Evolutionary conservation across 768 basidiomycete species (phyloP), one percentile per base, ranked within the genome.

Genomic region (Tephrocybe sp.): DNA sequence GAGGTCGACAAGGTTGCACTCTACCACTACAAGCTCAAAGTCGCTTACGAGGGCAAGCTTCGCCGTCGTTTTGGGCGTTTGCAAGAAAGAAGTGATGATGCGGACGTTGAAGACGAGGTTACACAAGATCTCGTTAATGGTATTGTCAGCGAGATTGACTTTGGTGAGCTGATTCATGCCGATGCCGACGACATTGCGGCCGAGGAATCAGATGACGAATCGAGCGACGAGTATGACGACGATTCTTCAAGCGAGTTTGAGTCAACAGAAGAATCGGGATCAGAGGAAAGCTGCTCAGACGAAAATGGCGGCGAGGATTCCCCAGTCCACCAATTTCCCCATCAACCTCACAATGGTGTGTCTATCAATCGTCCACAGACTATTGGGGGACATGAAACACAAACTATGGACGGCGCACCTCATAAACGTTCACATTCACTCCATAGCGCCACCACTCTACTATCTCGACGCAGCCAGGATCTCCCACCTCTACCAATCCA

Each of bases 1-100:
- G 97, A 99, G 63, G 81, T 98, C 3, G 97, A 99, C 67, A 79
- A 80, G 49, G 82, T 98, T 44, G 88, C 93, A 12, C 72, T 85
- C 39, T 94, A 98, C 64, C 95, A 99, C 67, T 97, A 97, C 71
- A 84, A 88, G 64, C 79, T 94, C 52, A 99, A 99, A 72, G 75
- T 97, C 22, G 76, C 90, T 9, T 88, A 97, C 61, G 97, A 99
- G 68, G 87, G 86, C 61, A 94, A 91, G 69, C 74, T 98, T 40
- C 79, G 92, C n/a, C 76, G 86, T 39, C 78, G 94, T 31, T 94
- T 99, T 65, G 82, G 83, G 36, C 79, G 80, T 47, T 76, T 73
- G 16, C 76, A 78, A 51, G 69, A 65, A 23, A 42, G 52, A 19
- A 67, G 67, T 22, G 59, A 64, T 44, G 82, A 80, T 38, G 80